Percentiles rank a stretch among this genome's conserved stretches.
These are phyloP conservation scores for Chaetomiaceae sp. DNA, from an alignment of 2,329 filamentous ascomycete species.

Conservation along the genomic window DNA sequence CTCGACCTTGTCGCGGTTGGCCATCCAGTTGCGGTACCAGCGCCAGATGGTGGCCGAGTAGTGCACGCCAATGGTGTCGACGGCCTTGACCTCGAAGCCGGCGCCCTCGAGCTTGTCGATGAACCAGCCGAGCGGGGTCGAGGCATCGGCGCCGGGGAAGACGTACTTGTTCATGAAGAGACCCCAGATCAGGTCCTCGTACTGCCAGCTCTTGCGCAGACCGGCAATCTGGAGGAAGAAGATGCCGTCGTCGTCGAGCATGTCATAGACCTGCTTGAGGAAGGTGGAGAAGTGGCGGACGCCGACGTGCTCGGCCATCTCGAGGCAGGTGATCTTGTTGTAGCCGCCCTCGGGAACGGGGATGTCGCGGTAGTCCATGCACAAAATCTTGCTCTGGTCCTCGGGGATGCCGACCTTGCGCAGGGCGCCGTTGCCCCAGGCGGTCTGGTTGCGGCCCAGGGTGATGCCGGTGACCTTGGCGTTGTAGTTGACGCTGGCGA, in stretches of 20 bases:
- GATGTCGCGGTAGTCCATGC: conserved; percentile 96
- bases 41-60: conserved; percentile 96
- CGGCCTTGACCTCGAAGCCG: conserved; percentile 83
- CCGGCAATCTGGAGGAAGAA: conserved; percentile 97
- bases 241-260: conserved; percentile 93
- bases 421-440: conserved; percentile 90
- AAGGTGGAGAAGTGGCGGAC: conserved; percentile 82
- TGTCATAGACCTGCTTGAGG: conserved; percentile 81
- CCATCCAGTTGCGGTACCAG: conserved; percentile 99
- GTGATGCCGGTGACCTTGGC: conserved; percentile 82
- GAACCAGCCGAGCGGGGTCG: conserved; percentile 85
- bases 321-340: conserved; percentile 94
- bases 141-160: conserved; percentile 95
- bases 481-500: conserved; percentile 88
- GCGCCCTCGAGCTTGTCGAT: conserved; percentile 79
- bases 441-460: conserved; percentile 91
- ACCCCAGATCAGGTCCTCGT: conserved; percentile 96
- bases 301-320: conserved; percentile 99
- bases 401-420: conserved; percentile 77
- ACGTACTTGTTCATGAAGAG: conserved; percentile 99
- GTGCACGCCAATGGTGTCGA: conserved; percentile 94
- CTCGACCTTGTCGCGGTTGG: conserved; percentile 84
- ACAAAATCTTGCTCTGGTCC: conserved; percentile 85
- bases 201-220: conserved; percentile 92
- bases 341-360: conserved; percentile 73